phyloP scores from a whole-genome alignment of 805 yeast species.

The Candida nonsorbophila region DNA sequence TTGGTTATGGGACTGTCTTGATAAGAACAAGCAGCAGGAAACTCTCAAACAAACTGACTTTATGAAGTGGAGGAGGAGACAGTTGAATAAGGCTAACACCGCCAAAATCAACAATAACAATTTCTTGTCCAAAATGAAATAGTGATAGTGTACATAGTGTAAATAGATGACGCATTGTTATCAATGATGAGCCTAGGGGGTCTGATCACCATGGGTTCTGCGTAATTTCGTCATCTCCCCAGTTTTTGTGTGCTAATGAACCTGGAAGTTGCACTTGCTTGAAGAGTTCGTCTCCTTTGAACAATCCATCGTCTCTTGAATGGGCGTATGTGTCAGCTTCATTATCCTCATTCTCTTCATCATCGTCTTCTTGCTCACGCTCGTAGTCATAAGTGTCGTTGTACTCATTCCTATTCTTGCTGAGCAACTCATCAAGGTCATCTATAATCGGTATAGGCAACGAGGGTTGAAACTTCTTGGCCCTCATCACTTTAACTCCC shows the following conservation, averaged over 20 bases:
- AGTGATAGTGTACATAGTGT: too few relatives aligned
- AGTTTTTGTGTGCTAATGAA: constrained; percentile 44
- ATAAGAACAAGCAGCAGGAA: constrained; percentile 54
- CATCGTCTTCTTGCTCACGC: constrained; percentile 15
- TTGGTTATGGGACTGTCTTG: constrained; percentile 89
- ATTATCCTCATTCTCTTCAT: constrained; percentile 17
- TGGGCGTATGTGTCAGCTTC: constrained; percentile 10
- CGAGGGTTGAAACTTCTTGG: constrained; percentile 61
- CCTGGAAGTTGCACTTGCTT: constrained; percentile 45
- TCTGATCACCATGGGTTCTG: constrained; percentile 67
- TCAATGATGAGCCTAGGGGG: too few relatives aligned
- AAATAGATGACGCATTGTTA: too few relatives aligned
- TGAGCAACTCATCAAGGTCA: constrained; percentile 56
- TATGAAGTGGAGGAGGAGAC: constrained; percentile 59
- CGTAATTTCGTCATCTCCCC: constrained; percentile 39
- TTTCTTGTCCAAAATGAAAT: constrained; percentile 57
- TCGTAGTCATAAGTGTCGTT: constrained; percentile 28
- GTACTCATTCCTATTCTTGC: constrained; percentile 21
- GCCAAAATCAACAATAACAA: constrained; percentile 70
- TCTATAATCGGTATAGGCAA: constrained; percentile 68
- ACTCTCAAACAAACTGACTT: constrained; percentile 57
- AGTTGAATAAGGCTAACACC: constrained; percentile 63
- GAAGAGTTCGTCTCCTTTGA: constrained; percentile 45
- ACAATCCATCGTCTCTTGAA: constrained; percentile 6
- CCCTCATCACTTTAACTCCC: constrained; percentile 49